Conservation (phyloP, 2,329 filamentous ascomycete species). For the Fusarium proliferatum region DNA sequence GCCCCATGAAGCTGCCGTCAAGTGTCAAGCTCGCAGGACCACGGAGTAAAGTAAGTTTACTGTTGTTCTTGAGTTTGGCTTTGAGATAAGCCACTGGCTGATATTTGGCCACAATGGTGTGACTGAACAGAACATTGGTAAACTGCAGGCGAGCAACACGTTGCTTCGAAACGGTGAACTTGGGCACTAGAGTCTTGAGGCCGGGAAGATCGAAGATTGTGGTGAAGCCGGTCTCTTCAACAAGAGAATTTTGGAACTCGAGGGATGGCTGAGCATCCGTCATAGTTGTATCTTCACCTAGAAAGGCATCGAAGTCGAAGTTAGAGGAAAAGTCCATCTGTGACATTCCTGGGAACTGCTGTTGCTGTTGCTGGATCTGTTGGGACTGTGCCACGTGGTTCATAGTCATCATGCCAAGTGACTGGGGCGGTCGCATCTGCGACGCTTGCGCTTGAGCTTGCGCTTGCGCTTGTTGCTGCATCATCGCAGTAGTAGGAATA, state of each 20-base stretch:
- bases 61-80: slow-evolving; percentile 66
- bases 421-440: slow-evolving; percentile 6
- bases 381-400: neutral
- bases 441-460: neutral
- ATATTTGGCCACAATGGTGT: slow-evolving; percentile 71
- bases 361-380: neutral
- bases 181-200: slow-evolving; percentile 65
- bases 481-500: neutral
- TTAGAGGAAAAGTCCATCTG: neutral
- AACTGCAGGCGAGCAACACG: slow-evolving; percentile 68
- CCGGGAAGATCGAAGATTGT: slow-evolving; percentile 71
- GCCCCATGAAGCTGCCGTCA: slow-evolving; percentile 72
- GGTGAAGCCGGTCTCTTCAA: slow-evolving; percentile 70
- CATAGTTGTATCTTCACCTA: slow-evolving; percentile 48
- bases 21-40: slow-evolving; percentile 69
- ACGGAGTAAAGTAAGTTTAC: slow-evolving; percentile 65
- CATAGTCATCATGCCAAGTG: neutral
- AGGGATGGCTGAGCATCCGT: slow-evolving; percentile 46
- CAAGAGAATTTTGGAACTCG: slow-evolving; percentile 59
- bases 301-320: slow-evolving; percentile 36
- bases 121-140: slow-evolving; percentile 62
- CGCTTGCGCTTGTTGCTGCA: neutral
- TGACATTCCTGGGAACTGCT: neutral
- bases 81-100: slow-evolving; percentile 69
- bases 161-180: slow-evolving; percentile 64